phyloP scores from a whole-genome alignment of 257 asterid genomes.

The Salvia miltiorrhiza region DNA sequence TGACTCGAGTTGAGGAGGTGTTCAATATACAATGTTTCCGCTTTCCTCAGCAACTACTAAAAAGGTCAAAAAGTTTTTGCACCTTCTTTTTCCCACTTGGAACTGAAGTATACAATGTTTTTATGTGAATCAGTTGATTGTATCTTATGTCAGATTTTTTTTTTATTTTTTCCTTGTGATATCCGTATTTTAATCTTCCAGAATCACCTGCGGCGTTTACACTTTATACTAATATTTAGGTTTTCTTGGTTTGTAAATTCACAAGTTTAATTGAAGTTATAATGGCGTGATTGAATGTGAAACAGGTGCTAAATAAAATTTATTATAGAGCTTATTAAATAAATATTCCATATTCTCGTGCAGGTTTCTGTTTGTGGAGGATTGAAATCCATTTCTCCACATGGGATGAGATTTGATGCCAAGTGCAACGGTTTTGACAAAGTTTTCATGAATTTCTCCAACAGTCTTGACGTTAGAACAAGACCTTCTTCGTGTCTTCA shows the following conservation, averaged over 20 bases:
- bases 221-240: background rate
- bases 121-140: background rate
- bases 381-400: conserved; percentile 33
- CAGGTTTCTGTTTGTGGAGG: conserved; percentile 53
- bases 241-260: background rate
- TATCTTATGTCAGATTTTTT: background rate
- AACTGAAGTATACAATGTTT: background rate
- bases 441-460: conserved; percentile 25
- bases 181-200: background rate
- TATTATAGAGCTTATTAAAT: background rate
- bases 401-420: conserved; percentile 34
- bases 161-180: background rate
- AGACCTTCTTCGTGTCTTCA: conserved; percentile 26
- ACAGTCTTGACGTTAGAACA: conserved; percentile 9
- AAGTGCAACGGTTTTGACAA: conserved; percentile 35
- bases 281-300: background rate
- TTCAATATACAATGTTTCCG: conserved; percentile 47
- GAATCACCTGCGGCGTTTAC: background rate
- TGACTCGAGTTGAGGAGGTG: conserved; percentile 1
- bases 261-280: background rate
- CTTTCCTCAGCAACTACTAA: conserved; percentile 60
- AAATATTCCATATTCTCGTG: conserved; percentile 7
- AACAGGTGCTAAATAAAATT: background rate
- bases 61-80: conserved; percentile 33
- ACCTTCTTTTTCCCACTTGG: too few relatives aligned